Conservation (phyloP, 75 land plant genomes). For the Selaginella moellendorffii region DNA sequence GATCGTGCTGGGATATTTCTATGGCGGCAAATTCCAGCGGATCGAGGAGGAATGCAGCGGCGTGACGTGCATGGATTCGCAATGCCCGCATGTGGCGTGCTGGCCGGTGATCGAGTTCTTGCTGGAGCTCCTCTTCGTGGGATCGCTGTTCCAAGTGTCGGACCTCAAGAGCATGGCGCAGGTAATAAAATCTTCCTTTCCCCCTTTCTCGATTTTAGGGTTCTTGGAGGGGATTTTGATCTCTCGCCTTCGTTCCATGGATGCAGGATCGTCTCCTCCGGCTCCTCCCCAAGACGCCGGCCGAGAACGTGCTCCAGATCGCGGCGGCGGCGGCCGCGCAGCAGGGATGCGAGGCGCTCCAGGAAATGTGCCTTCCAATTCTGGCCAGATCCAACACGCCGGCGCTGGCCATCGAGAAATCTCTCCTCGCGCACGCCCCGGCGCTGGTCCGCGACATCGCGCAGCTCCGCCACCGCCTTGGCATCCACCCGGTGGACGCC, state of each 20-base stretch:
- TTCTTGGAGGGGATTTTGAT: too few relatives aligned
- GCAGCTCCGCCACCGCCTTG: constrained; percentile 20
- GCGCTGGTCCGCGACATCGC: constrained; percentile 40
- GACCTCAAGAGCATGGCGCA: constrained; percentile 34
- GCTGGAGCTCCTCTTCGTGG: constrained; percentile 57
- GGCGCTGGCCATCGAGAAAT: constrained; percentile 43
- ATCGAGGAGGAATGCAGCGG: constrained; percentile 18
- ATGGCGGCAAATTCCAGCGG: constrained; percentile 50
- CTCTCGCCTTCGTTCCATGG: too few relatives aligned
- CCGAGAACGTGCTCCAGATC: constrained; percentile 67
- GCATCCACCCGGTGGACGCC: constrained; percentile 15
- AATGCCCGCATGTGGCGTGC: constrained; percentile 58
- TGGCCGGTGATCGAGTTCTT: constrained; percentile 48
- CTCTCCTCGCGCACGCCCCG: constrained; percentile 35
- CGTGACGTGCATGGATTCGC: constrained; percentile 40
- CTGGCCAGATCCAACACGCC: constrained; percentile 51
- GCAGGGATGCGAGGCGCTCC: constrained; percentile 25
- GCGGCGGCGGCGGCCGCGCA: constrained; percentile 30
- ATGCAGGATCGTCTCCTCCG: constrained; percentile 69
- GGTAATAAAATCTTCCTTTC: too few relatives aligned
- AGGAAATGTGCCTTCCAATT: constrained; percentile 29
- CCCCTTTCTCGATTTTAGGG: too few relatives aligned
- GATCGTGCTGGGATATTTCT: constrained; percentile 52
- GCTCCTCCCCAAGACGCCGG: constrained; percentile 38
- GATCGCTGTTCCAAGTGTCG: constrained; percentile 37